phyloP scores from a whole-genome alignment of 208 protist species.

The Wallacemonas sp. region DNA sequence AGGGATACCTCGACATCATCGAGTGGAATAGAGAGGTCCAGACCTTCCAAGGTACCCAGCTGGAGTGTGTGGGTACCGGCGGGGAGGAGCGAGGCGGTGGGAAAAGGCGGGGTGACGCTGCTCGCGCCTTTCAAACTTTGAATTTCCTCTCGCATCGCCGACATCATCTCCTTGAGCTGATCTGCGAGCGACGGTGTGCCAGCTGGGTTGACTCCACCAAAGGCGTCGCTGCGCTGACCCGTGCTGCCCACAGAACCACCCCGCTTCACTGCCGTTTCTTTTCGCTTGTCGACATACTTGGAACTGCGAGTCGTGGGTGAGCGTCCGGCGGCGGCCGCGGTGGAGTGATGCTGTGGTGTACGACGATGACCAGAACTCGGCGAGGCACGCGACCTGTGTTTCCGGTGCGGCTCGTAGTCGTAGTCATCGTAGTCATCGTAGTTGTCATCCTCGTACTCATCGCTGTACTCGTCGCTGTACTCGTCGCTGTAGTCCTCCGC shows the following conservation, averaged over 20 bases:
- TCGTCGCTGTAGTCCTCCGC: constrained; percentile 12
- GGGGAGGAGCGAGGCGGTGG: constrained; percentile 28
- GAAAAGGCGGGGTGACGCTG: constrained; percentile 26
- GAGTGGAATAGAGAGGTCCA: constrained; percentile 52
- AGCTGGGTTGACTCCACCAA: background rate
- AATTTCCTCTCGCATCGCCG: constrained; percentile 30
- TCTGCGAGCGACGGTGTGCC: constrained; percentile 9
- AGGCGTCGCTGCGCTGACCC: constrained; percentile 3
- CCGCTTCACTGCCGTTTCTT: too few species aligned
- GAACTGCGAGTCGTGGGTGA: too few species aligned
- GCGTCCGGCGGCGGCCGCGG: background rate
- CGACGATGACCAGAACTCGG: too few species aligned
- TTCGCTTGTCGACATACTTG: too few species aligned
- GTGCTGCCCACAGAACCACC: background rate
- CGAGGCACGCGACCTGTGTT: too few species aligned
- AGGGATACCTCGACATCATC: constrained; percentile 43
- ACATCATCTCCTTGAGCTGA: constrained; percentile 23
- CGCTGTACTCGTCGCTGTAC: constrained; percentile 3
- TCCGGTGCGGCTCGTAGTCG: background rate
- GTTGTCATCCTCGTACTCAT: constrained; percentile 14
- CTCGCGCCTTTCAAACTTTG: constrained; percentile 12
- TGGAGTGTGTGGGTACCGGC: constrained; percentile 40
- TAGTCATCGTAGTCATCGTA: constrained; percentile 12
- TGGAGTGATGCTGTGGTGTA: too few species aligned
- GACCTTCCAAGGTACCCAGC: constrained; percentile 41